phyloP scores from a whole-genome alignment of 108 stramenopile species.

The Pelagomonas calceolata region DNA sequence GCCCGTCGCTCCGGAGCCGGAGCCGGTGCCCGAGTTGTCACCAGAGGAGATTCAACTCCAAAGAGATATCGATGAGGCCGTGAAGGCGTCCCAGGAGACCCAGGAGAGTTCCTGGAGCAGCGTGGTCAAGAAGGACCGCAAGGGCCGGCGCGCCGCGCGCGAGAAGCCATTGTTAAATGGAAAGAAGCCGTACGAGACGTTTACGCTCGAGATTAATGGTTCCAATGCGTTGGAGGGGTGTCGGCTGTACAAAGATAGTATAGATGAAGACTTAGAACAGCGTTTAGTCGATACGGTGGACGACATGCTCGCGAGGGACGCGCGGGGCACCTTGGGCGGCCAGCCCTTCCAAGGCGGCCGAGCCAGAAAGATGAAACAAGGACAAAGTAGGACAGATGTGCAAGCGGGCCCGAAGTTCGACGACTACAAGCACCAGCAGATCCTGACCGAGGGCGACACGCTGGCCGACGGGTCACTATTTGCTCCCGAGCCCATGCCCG shows the following conservation, averaged over 20 bases:
- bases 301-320: neutral
- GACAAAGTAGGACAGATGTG: neutral
- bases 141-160: no score
- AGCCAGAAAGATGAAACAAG: neutral
- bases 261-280: neutral
- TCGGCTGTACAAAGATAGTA: neutral
- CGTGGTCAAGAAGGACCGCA: no score
- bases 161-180: no score
- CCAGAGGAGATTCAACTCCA: no score
- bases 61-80: no score
- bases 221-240: neutral
- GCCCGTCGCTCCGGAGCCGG: no score
- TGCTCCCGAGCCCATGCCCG: neutral
- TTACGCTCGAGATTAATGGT: neutral
- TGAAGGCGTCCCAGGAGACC: no score
- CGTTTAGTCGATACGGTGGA: neutral
- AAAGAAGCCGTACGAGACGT: neutral
- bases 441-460: neutral
- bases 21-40: no score
- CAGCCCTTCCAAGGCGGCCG: neutral
- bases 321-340: neutral
- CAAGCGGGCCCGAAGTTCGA: neutral
- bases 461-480: neutral
- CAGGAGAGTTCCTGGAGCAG: no score
- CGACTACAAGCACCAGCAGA: neutral